phyloP scores from a whole-genome alignment of 768 basidiomycete genomes.

The Podaxis pistillaris region DNA sequence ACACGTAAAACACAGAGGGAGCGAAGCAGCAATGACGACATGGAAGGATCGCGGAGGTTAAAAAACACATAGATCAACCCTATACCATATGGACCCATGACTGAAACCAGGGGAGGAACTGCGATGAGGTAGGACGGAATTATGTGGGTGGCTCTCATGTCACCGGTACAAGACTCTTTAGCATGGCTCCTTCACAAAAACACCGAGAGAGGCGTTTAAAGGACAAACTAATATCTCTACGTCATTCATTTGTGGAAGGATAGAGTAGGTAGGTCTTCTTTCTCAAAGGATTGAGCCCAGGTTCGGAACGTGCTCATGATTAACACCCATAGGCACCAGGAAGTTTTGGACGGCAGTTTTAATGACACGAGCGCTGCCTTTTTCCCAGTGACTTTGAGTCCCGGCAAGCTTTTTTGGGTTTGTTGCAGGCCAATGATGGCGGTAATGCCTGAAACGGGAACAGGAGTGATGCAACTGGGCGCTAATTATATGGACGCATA shows the following conservation, averaged over 20 bases:
- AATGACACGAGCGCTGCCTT: neutral
- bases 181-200: neutral
- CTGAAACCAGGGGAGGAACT: neutral
- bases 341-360: neutral
- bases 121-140: neutral
- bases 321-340: neutral
- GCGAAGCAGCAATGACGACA: conserved; percentile 5
- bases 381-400: neutral
- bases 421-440: neutral
- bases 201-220: neutral
- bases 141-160: neutral
- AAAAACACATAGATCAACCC: neutral
- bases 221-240: neutral
- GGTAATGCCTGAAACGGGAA: neutral
- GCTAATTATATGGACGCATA: neutral
- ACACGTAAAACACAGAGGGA: neutral
- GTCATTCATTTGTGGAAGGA: neutral
- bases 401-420: neutral
- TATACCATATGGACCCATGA: conserved; percentile 2
- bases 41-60: neutral
- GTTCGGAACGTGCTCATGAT: neutral
- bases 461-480: neutral
- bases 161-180: neutral
- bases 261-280: neutral
- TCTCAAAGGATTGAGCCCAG: neutral